These are phyloP conservation scores for Aureobasidium melanogenum DNA, from an alignment of 2,329 filamentous ascomycete genomes.

Conservation along the genomic window DNA sequence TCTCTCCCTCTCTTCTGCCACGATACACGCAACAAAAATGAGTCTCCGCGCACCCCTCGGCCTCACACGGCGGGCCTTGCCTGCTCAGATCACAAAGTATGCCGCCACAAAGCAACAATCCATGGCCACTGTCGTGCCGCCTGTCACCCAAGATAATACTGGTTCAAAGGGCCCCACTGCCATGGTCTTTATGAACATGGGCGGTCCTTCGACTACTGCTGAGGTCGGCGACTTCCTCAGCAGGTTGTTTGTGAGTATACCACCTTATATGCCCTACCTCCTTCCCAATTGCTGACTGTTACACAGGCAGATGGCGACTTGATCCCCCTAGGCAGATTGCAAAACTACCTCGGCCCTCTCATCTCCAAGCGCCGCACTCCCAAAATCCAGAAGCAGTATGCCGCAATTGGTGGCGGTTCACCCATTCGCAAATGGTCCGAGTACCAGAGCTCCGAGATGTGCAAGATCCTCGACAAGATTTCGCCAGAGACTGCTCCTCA, in stretches of 20 bases:
- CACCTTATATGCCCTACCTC: background rate
- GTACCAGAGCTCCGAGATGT: conserved; percentile 89
- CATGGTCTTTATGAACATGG: conserved; percentile 99
- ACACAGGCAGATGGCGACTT: conserved; percentile 78
- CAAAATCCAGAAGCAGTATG: conserved; percentile 94
- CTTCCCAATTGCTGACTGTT: conserved; percentile 12
- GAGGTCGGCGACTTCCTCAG: conserved; percentile 88
- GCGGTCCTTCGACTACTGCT: conserved; percentile 76
- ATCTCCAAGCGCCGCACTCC: conserved; percentile 82
- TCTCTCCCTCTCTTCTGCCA: background rate
- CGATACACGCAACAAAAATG: conserved; percentile 1
- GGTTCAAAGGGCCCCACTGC: conserved; percentile 75
- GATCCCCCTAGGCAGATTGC: conserved; percentile 87
- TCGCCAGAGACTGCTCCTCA: conserved; percentile 92
- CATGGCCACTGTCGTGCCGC: conserved; percentile 56
- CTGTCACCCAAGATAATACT: conserved; percentile 68
- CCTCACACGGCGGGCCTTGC: conserved; percentile 13
- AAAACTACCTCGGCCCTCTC: conserved; percentile 81
- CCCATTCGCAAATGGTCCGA: conserved; percentile 98
- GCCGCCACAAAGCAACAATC: conserved; percentile 15
- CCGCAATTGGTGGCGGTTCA: conserved; percentile 91
- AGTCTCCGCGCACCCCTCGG: conserved; percentile 14
- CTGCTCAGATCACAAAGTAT: conserved; percentile 5
- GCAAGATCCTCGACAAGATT: conserved; percentile 85
- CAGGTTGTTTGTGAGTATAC: conserved; percentile 69